Evolutionary conservation across 345 rosid genomes (phyloP), one percentile per base, ranked within the genome.

Genomic region (Rubroshorea leprosula): DNA sequence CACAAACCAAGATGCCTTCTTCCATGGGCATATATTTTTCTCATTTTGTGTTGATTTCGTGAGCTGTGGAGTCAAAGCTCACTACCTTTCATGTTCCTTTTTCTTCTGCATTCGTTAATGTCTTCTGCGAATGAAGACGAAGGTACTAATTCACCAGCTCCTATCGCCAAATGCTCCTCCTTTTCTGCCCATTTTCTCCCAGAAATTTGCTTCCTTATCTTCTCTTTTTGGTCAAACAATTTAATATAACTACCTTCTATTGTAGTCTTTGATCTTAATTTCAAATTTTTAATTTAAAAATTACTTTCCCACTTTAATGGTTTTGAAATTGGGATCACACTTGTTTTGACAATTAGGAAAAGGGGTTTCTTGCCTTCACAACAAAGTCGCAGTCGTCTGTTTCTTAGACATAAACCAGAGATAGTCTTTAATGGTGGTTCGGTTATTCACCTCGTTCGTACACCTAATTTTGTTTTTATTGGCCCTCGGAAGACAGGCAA

Each of bases 381-480:
- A 46, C 65, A 43, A 75, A 75, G 76, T 55, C 54, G 64, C 63
- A 54, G 45, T 61, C n/a, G n/a, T n/a, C n/a, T 35, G 12, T 70
- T 51, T 35, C 25, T 31, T 29, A 61, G 16, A 41, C 12, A 66
- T 11, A 67, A 64, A 54, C 22, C 35, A 31, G 12, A 25, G 16
- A 14, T 29, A 9, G 35, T 4, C 23, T 47, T 39, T 51, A 22
- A 41, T 49, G 67, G 31, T 59, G 31, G 65, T 56, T 57, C 68
- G 78, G 70, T 55, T 65, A 46, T 56, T 68, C 72, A 60, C 45
- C 65, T 54, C 72, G 44, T 49, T 51, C 55, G 27, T 51, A 24
- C 19, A 66, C 81, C 81, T 58, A 71, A 65, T 68, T 65, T 79
- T 50, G 61, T 47, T 66, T 55, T 39, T 44, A 16, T 12, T 39